Evolutionary conservation across 805 yeast genomes (phyloP), one percentile per base, ranked within the genome.

Genomic region (Hanseniaspora thailandica): DNA sequence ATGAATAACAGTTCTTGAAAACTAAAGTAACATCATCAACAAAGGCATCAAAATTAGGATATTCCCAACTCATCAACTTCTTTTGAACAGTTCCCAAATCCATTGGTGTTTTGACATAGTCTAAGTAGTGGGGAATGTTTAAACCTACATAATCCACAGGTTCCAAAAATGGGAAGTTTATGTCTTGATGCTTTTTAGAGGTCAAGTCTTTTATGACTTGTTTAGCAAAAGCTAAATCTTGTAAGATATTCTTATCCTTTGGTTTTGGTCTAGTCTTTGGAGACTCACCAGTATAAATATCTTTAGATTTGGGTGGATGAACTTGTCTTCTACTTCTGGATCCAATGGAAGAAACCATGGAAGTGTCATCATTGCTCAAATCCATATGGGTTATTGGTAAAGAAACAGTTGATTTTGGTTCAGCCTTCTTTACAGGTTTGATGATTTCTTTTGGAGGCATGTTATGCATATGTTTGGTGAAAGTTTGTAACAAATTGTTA

Each of bases 81-180:
- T 79, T 76, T 61, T 81, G 82, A 54, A 90, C 76, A 0, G 97
- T 87, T 31, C 90, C 81, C 59, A 93, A 74, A 68, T 93, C 98
- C 97, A 93, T 93, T 56, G 98, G 98, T 61, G 80, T 78, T 67
- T 86, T 87, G 55, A 93, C 82, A 54, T 86, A 72, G 61, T 90
- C 94, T 60, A 78, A 77, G 67, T 93, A 93, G 43, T 88, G 80
- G 28, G 98, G 98, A 59, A 95, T 82, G 62, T 86, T 87, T 63
- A 90, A 76, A 15, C 96, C 95, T 31, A 89, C 88, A 0, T 96
- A 93, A 67, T 93, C 97, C 40, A 93, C 98, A 0, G 98, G 97
- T 55, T 78, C 83, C 62, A 90, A 68, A 62, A 93, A 93, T 30
- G 98, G 97, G 69, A 82, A 93, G 59, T 90, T 82, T 63, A 84